A percentile compares a stretch with the other conserved stretches of the same genome.
Evolutionary conservation across 768 basidiomycete species (phyloP).

Genomic region (Panaeolus cyanescens): DNA sequence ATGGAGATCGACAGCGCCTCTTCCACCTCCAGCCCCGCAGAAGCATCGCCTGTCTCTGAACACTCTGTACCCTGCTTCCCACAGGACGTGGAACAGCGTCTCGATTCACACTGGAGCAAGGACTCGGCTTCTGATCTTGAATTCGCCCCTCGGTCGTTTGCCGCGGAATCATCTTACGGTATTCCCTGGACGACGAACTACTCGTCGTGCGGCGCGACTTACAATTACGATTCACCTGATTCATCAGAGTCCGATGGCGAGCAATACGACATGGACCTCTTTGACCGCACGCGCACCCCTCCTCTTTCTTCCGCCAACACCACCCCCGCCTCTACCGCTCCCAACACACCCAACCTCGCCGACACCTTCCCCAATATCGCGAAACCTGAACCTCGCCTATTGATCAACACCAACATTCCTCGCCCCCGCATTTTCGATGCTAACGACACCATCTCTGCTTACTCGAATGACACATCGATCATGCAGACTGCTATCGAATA

Average conservation of each 20-base stretch:
- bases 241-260: slow-evolving; percentile 45
- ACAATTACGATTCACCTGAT: slow-evolving; percentile 53
- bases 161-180: slow-evolving; percentile 42
- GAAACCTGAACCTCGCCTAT: slow-evolving; percentile 42
- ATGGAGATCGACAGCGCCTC: slow-evolving; percentile 69
- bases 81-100: slow-evolving; percentile 23
- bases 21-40: slow-evolving; percentile 45
- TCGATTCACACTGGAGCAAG: slow-evolving; percentile 59
- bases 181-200: slow-evolving; percentile 38
- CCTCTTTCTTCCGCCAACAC: slow-evolving; percentile 39
- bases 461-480: slow-evolving; percentile 56
- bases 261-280: slow-evolving; percentile 38
- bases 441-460: slow-evolving; percentile 41
- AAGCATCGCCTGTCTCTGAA: slow-evolving; percentile 28
- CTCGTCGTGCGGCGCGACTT: slow-evolving; percentile 52
- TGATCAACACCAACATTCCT: slow-evolving; percentile 59
- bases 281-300: slow-evolving; percentile 50
- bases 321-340: slow-evolving; percentile 53
- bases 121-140: slow-evolving; percentile 52
- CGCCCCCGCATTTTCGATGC: slow-evolving; percentile 49
- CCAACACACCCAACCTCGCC: slow-evolving; percentile 58
- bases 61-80: slow-evolving; percentile 32
- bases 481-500: slow-evolving; percentile 81
- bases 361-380: slow-evolving; percentile 31
- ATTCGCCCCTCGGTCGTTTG: slow-evolving; percentile 40